Base-by-base conservation (phyloP, 1,139 yeast genomes). In the Schwanniomyces etchellsii region DNA sequence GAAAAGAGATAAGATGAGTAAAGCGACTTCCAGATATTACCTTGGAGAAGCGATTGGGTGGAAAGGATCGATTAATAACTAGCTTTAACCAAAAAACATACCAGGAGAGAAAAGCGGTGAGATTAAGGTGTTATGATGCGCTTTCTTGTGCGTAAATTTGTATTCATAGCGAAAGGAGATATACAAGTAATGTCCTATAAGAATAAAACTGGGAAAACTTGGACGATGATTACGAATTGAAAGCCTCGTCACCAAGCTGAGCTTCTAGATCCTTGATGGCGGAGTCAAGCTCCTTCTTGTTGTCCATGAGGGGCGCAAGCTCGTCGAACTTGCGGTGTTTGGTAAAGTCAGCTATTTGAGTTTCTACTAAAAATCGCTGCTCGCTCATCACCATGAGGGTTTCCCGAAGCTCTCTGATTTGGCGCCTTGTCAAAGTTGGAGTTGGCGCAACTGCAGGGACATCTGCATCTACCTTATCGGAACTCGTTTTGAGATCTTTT, bases 311-410 rank as follows among this genome's bases (percentile, higher is more conserved):
- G 0, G 85, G 70, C 14, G 60, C 63, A 28, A 86, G 56, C 48
- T 86, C 96, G 39, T 88, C 96, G 48, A 85, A 86, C 40, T 76
- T 74, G 27, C 96, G 62, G 34, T 73, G 75, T 39, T 66, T 68
- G 35, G 81, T 84, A 27, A 81, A 74, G 13, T 70, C 75, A 4
- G 66, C 62, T 14, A 83, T 70, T 69, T 81, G 71, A 15, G 72
- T 69, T 34, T 76, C 74, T 3, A 89, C 78, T 38, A 89, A 55
- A 44, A 74, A 86, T 46, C 69, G 68, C 47, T 89, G 97, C 48
- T 89, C 96, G 40, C 81, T 81, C 55, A 86, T 61, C 10, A 89
- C 96, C 81, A 88, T 82, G 34, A 89, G 55, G 42, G 82, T 81
- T 43, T 86, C 93, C 34, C 93, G 64, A 22, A 72, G 57, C 35